Base-by-base conservation (phyloP, 177 flowering plant genomes). In the Vitis hybrid region DNA sequence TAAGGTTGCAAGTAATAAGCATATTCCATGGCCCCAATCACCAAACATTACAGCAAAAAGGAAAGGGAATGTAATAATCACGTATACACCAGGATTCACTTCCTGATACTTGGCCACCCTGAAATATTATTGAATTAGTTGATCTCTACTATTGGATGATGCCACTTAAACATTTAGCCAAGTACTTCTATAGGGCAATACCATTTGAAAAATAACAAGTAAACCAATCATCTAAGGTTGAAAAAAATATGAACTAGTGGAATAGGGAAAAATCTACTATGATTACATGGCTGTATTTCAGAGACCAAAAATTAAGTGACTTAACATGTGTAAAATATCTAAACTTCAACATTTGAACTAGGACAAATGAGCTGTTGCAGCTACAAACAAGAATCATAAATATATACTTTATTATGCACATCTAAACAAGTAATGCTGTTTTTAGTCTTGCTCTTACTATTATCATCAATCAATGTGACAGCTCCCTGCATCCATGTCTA, bases 31-130 rank as follows among this genome's bases (percentile, higher is more conserved):
- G 15, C 97, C 97, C 97, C 97, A 90, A 73, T 91, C 97, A 66
- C 97, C 97, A 82, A 91, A 91, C 97, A 91, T 91, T 65, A 91
- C 92, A 66, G 97, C 97, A 80, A 91, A 90, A 64, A 91, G 82
- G 73, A 91, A 91, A 49, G 97, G 97, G 79, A 91, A 91, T 18
- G 97, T 91, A 63, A 91, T 65, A 66, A 91, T 79, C 11, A 94
- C 90, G 81, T 71, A 91, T 54, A 90, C 88, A 73, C 88, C 88
- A 77, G 97, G 94, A 81, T 91, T 91, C 70, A 86, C 94, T 81
- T 91, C 97, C 74, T 83, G 97, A 79, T 91, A 90, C 80, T 83
- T 88, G 48, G 94, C 94, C 70, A 91, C 86, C 78, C 94, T 91
- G 89, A 75, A 83, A 79, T 26, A 62, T 17, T 19, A 62, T 19